These are phyloP conservation scores for Rhodotorula sp. DNA, from an alignment of 1,284 basidiomycete species.

Conservation along the genomic window DNA sequence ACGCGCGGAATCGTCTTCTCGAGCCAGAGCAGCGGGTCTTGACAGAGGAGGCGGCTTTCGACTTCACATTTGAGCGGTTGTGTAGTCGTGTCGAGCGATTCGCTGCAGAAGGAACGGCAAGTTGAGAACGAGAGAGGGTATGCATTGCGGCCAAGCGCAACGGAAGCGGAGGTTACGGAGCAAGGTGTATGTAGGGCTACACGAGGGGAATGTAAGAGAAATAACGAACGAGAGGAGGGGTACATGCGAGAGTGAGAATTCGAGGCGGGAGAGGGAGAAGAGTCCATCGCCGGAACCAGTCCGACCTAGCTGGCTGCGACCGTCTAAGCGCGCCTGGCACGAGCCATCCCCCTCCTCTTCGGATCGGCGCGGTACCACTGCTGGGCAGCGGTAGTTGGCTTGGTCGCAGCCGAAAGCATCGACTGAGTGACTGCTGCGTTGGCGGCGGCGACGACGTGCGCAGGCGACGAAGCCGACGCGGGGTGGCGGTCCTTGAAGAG, in stretches of 20 bases:
- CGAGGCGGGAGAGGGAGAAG: neutral
- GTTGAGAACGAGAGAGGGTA: neutral
- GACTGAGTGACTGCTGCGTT: neutral
- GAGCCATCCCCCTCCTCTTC: slow-evolving; percentile 5
- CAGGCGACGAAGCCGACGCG: too few relatives aligned
- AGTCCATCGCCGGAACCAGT: neutral
- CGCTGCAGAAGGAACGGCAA: neutral
- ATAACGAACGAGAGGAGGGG: neutral
- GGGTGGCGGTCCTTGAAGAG: too few relatives aligned
- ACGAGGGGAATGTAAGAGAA: neutral
- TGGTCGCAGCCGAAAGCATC: neutral
- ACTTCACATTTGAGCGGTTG: neutral
- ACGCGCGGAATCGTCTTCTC: neutral
- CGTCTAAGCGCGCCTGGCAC: slow-evolving; percentile 2
- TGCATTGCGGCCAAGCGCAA: neutral
- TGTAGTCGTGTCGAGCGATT: neutral
- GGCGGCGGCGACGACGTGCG: neutral
- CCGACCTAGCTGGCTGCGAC: neutral
- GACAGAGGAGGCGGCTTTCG: neutral
- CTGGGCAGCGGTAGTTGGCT: neutral
- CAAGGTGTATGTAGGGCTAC: neutral
- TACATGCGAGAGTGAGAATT: too few relatives aligned
- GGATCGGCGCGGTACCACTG: slow-evolving; percentile 1
- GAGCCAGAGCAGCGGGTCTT: neutral
- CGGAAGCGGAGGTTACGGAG: neutral